These are phyloP conservation scores for Solanum paucissectum DNA, from an alignment of 257 asterid genomes.

Conservation along the genomic window DNA sequence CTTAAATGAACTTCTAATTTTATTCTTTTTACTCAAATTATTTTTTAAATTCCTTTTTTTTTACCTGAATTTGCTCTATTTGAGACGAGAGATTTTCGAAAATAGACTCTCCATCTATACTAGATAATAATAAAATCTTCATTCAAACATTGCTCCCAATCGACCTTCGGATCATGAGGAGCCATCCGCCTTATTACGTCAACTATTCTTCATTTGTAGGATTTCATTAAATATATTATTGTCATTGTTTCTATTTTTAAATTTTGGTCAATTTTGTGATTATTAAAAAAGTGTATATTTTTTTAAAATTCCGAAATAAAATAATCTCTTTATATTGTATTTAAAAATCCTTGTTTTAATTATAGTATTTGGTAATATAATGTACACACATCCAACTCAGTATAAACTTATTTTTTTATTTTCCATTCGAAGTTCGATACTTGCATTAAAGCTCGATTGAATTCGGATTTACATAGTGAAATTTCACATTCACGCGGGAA, in stretches of 20 bases:
- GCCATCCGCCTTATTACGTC: too few relatives aligned
- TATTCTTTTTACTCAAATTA: neutral
- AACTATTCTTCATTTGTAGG: too few relatives aligned
- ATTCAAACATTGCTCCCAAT: neutral
- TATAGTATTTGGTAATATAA: too few relatives aligned
- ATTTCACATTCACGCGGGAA: too few relatives aligned
- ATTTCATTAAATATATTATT: neutral
- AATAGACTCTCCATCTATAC: neutral
- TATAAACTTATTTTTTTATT: too few relatives aligned
- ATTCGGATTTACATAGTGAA: too few relatives aligned
- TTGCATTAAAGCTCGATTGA: too few relatives aligned
- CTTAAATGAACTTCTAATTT: neutral
- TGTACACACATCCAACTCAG: neutral
- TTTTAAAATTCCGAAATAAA: neutral
- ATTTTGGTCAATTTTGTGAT: neutral
- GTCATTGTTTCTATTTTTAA: neutral
- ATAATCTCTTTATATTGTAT: neutral
- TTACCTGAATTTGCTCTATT: too few relatives aligned
- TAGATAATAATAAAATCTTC: neutral
- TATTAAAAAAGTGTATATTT: too few relatives aligned
- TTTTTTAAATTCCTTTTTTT: too few relatives aligned
- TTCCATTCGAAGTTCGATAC: fast-evolving
- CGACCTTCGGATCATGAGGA: fast-evolving
- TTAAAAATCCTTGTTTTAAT: too few relatives aligned
- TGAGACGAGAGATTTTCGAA: too few relatives aligned